phyloP scores from a whole-genome alignment of 2,329 filamentous ascomycete species.

The Didymella glomerata region DNA sequence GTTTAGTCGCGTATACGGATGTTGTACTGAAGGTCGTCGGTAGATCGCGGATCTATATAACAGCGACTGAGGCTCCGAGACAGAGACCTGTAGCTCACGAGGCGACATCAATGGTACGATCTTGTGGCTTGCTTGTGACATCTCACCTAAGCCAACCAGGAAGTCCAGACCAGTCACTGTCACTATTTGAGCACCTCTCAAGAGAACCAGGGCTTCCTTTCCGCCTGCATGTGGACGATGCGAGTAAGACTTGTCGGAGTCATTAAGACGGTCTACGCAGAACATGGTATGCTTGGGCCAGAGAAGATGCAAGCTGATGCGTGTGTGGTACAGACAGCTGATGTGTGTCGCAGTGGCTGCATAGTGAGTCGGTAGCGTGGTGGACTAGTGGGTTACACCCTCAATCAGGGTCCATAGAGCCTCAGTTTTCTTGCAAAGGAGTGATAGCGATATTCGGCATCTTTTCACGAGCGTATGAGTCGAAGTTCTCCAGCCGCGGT shows the following conservation, averaged over 20 bases:
- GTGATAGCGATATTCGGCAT: neutral
- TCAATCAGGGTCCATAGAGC: slow-evolving; percentile 8
- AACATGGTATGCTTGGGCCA: neutral
- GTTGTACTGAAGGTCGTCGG: neutral
- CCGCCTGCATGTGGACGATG: neutral
- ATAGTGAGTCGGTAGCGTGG: neutral
- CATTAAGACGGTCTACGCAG: neutral
- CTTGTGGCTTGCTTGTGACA: slow-evolving; percentile 18
- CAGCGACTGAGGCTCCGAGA: neutral
- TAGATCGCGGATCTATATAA: slow-evolving; percentile 8
- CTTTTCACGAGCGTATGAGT: neutral
- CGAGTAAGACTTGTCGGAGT: neutral
- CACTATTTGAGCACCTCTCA: neutral
- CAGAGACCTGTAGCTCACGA: neutral
- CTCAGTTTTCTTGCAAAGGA: neutral
- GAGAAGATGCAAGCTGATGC: neutral
- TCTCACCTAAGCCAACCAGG: slow-evolving; percentile 12
- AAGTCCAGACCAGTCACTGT: neutral
- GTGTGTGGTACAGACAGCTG: slow-evolving; percentile 6
- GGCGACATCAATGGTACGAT: slow-evolving; percentile 4
- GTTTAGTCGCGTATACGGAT: slow-evolving; percentile 2
- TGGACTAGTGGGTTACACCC: neutral
- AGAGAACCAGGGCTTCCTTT: neutral
- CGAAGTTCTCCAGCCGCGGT: neutral
- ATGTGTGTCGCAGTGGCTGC: slow-evolving; percentile 16